A percentile compares a stretch with the other conserved stretches of the same genome.
Conservation (phyloP, 1,284 basidiomycete species). For the Cutaneotrichosporon cyanovorans region DNA sequence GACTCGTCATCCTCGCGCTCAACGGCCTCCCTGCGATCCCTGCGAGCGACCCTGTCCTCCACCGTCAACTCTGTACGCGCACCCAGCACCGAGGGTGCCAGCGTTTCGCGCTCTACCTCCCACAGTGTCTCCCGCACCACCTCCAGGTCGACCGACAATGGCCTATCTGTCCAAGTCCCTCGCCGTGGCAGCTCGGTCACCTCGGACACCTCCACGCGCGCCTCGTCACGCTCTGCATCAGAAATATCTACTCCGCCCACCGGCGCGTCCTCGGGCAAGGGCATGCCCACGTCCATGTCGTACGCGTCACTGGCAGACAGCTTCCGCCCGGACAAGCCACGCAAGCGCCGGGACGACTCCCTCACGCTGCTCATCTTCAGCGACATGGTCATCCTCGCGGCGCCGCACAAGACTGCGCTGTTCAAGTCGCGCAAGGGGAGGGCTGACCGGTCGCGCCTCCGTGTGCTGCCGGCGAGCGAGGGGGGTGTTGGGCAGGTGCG, state of each 20-base stretch:
- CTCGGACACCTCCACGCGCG: too few relatives aligned
- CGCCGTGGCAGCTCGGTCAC: neutral
- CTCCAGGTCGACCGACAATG: neutral
- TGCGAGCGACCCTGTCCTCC: slow-evolving; percentile 19
- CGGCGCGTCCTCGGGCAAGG: too few relatives aligned
- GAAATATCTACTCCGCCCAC: too few relatives aligned
- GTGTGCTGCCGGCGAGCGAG: slow-evolving; percentile 24
- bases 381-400: slow-evolving; percentile 57
- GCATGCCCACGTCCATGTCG: too few relatives aligned
- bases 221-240: too few relatives aligned
- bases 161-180: neutral
- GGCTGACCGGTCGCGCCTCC: slow-evolving; percentile 12
- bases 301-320: slow-evolving; percentile 15
- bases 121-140: too few relatives aligned
- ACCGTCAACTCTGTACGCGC: too few relatives aligned
- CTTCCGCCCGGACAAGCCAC: slow-evolving; percentile 10
- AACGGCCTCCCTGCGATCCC: slow-evolving; percentile 20
- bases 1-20: slow-evolving; percentile 2
- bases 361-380: slow-evolving; percentile 59
- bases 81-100: too few relatives aligned
- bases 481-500: slow-evolving; percentile 36
- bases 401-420: slow-evolving; percentile 28
- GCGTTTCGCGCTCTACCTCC: too few relatives aligned
- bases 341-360: slow-evolving; percentile 34
- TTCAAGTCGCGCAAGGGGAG: slow-evolving; percentile 22